A percentile compares a stretch with the other conserved stretches of the same genome.
Evolutionary conservation across 805 yeast genomes (phyloP).

Genomic region (Kodamaea hsintzibuensis): DNA sequence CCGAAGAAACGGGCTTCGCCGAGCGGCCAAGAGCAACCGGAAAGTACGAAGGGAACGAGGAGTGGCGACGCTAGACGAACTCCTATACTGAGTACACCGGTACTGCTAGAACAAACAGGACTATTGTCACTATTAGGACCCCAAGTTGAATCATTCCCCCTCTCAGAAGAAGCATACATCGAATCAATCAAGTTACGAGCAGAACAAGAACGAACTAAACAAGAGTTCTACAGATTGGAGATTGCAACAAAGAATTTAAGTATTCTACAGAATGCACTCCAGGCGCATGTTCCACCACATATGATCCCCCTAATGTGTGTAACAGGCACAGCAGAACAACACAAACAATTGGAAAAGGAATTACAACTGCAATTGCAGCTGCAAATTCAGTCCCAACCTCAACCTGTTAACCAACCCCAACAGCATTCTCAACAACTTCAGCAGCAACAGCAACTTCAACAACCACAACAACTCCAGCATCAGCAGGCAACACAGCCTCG

Average conservation of each 20-base stretch:
- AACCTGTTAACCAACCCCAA: constrained; percentile 9
- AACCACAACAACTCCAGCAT: constrained; percentile 11
- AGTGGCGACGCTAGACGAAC: neutral
- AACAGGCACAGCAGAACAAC: constrained; percentile 17
- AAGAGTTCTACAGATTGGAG: constrained; percentile 72
- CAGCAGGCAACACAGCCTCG: constrained; percentile 14
- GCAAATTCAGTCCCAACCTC: constrained; percentile 7
- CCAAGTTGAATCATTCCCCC: constrained; percentile 52
- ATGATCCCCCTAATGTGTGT: constrained; percentile 63
- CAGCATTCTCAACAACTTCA: constrained; percentile 6
- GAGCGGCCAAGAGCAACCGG: constrained; percentile 6
- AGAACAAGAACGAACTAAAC: constrained; percentile 82
- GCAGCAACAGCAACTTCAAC: constrained; percentile 10
- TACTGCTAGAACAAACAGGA: constrained; percentile 15
- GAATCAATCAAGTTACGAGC: constrained; percentile 59
- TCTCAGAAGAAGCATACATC: constrained; percentile 55
- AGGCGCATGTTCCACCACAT: constrained; percentile 62
- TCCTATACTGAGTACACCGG: neutral
- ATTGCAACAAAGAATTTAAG: constrained; percentile 58
- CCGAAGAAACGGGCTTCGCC: constrained; percentile 9
- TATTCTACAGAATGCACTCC: constrained; percentile 59
- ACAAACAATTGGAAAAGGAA: neutral
- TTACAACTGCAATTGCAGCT: constrained; percentile 10
- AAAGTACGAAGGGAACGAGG: neutral
- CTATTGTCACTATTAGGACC: constrained; percentile 51